A percentile compares a stretch with the other conserved stretches of the same genome.
These are phyloP conservation scores for Penicillium sp. DNA, from an alignment of 2,329 filamentous ascomycete species.

Conservation along the genomic window DNA sequence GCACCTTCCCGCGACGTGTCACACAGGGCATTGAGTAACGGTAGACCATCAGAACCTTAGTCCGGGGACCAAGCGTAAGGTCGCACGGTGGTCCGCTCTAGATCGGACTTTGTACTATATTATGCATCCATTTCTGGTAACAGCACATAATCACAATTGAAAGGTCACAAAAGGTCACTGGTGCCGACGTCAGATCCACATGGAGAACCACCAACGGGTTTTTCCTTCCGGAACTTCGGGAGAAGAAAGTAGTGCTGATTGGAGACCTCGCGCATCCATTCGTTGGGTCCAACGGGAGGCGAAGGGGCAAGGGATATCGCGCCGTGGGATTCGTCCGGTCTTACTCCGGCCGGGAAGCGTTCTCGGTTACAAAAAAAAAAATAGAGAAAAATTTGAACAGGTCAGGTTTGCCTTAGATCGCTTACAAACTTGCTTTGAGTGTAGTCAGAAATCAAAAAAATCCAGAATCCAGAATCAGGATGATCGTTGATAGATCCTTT, in stretches of 20 bases:
- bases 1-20: neutral
- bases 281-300: neutral
- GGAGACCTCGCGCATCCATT: neutral
- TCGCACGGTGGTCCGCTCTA: neutral
- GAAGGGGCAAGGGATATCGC: conserved; percentile 5
- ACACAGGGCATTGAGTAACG: neutral
- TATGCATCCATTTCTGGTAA: neutral
- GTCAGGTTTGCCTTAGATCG: too few species aligned
- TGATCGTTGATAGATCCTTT: too few species aligned
- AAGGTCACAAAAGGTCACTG: neutral
- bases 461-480: too few species aligned
- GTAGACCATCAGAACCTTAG: neutral
- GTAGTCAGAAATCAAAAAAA: too few species aligned
- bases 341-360: neutral
- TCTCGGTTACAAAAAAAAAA: neutral
- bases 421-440: too few species aligned
- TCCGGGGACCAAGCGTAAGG: neutral
- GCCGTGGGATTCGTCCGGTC: neutral
- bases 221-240: conserved; percentile 2
- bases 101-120: neutral
- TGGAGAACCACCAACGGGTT: conserved; percentile 10
- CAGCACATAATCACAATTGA: neutral
- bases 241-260: conserved; percentile 1
- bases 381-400: neutral
- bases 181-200: conserved; percentile 30